Percentiles rank a stretch among this genome's conserved stretches.
Evolutionary conservation across 306 rosid genomes (phyloP).

Genomic region (Lathyrus aphaca): DNA sequence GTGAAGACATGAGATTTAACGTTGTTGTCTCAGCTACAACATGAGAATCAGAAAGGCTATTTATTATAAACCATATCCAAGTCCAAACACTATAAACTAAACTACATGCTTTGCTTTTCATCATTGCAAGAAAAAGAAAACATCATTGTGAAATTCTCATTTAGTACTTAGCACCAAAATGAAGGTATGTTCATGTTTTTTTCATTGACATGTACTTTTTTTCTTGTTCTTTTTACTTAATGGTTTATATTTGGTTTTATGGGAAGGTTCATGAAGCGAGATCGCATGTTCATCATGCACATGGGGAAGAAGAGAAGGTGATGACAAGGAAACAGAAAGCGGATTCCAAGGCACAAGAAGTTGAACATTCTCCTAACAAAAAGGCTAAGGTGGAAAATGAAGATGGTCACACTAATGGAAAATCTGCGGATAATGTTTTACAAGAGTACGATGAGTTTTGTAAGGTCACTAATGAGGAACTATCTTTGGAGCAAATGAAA

Average conservation of each 20-base stretch:
- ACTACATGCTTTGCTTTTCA: slow-evolving; percentile 35
- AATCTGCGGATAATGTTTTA: slow-evolving; percentile 38
- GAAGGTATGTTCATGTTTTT: slow-evolving; percentile 57
- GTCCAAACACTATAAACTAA: slow-evolving; percentile 9
- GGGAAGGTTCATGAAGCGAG: slow-evolving; percentile 51
- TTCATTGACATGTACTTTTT: not conserved
- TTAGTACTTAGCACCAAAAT: slow-evolving; percentile 44
- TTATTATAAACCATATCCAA: slow-evolving; percentile 30
- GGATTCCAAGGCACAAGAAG: slow-evolving; percentile 66
- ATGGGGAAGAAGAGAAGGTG: slow-evolving; percentile 67
- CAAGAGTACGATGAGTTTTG: slow-evolving; percentile 63
- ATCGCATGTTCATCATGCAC: slow-evolving; percentile 56
- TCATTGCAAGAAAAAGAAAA: not conserved
- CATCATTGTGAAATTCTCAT: not conserved
- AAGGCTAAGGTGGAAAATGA: slow-evolving; percentile 62
- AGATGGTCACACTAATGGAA: slow-evolving; percentile 50
- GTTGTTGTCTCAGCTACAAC: slow-evolving; percentile 24
- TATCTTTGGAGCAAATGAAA: slow-evolving; percentile 60
- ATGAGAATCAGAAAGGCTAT: slow-evolving; percentile 32
- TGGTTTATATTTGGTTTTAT: not conserved
- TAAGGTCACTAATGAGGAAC: slow-evolving; percentile 53
- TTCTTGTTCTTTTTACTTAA: not conserved
- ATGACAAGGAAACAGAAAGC: slow-evolving; percentile 89
- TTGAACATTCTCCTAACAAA: slow-evolving; percentile 65
- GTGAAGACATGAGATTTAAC: slow-evolving; percentile 41